These are phyloP conservation scores for Scenedesmus sp. DNA, from an alignment of 163 green algal genomes.

Conservation along the genomic window DNA sequence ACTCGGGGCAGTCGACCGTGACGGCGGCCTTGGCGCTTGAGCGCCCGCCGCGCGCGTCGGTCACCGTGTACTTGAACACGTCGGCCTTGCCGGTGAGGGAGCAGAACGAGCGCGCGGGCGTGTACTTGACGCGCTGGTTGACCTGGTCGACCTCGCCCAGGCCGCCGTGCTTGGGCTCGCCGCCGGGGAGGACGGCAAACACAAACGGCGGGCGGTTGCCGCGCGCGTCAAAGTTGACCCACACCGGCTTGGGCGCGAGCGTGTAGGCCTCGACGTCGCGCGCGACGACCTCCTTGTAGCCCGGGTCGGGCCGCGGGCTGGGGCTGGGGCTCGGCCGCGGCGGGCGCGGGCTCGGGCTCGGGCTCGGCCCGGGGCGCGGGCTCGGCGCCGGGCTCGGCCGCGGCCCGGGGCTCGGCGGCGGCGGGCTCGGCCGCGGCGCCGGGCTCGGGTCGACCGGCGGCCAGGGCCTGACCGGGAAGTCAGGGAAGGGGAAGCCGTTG, in stretches of 20 bases:
- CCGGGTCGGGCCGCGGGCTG: not conserved
- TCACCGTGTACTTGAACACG: conserved; percentile 13
- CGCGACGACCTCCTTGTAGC: not conserved
- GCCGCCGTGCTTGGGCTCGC: not conserved
- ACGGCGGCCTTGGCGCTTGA: not conserved
- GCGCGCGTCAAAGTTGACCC: not conserved
- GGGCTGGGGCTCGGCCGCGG: not conserved
- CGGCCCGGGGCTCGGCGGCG: not conserved
- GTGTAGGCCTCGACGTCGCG: conserved; percentile 19
- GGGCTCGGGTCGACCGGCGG: too few species aligned
- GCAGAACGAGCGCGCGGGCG: conserved; percentile 1
- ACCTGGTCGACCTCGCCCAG: conserved; percentile 8
- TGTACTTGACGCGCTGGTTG: conserved; percentile 5
- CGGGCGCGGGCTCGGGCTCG: not conserved
- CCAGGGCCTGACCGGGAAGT: too few species aligned
- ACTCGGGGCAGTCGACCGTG: conserved; percentile 18
- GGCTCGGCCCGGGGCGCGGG: too few species aligned
- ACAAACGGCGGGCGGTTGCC: not conserved
- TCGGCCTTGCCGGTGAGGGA: not conserved
- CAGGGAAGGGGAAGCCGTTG: not conserved
- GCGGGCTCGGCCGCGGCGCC: not conserved
- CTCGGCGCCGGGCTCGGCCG: not conserved
- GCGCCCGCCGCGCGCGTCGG: not conserved
- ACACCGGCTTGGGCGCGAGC: conserved; percentile 1
- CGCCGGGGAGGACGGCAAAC: not conserved